A percentile compares a stretch with the other conserved stretches of the same genome.
phyloP scores from a whole-genome alignment of 2,329 filamentous ascomycete species.

The Apiospora kogelbergensis region DNA sequence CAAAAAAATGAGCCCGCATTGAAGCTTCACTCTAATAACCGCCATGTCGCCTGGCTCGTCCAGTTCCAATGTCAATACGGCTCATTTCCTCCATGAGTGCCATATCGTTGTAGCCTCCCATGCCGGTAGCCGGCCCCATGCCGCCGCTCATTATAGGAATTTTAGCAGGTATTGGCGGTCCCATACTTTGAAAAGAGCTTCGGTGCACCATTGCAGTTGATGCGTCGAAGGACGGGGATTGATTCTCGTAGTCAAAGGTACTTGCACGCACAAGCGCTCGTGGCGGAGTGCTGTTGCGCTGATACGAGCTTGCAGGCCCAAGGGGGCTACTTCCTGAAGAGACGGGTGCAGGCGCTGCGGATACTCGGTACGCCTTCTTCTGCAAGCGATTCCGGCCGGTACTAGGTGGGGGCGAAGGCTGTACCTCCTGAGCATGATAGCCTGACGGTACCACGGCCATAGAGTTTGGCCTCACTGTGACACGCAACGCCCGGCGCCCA shows the following conservation, averaged over 20 bases:
- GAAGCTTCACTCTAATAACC: conserved; percentile 22
- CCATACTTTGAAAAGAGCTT: conserved; percentile 33
- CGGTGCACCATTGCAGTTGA: conserved; percentile 25
- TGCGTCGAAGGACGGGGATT: conserved; percentile 39
- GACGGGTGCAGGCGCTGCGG: conserved; percentile 39
- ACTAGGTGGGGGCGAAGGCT: conserved; percentile 35
- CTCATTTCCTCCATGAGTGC: conserved; percentile 72
- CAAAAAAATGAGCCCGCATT: background rate
- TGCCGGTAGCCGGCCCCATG: conserved; percentile 23
- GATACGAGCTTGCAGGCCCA: conserved; percentile 52
- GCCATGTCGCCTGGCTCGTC: conserved; percentile 52
- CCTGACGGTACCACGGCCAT: conserved; percentile 36
- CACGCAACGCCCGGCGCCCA: conserved; percentile 52
- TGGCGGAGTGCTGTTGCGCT: conserved; percentile 49
- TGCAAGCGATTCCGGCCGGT: conserved; percentile 60
- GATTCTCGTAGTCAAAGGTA: conserved; percentile 58
- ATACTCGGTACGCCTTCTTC: conserved; percentile 56
- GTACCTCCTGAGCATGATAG: conserved; percentile 28
- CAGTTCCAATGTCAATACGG: conserved; percentile 64
- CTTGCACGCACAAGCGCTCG: conserved; percentile 44
- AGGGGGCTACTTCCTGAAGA: conserved; percentile 48
- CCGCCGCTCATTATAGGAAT: conserved; percentile 54
- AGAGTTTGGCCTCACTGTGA: conserved; percentile 50
- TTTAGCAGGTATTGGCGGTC: conserved; percentile 70
- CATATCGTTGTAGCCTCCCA: conserved; percentile 46